phyloP scores from a whole-genome alignment of 805 yeast genomes.

The fission yeast (Schizosaccharomyces pombe) region DNA sequence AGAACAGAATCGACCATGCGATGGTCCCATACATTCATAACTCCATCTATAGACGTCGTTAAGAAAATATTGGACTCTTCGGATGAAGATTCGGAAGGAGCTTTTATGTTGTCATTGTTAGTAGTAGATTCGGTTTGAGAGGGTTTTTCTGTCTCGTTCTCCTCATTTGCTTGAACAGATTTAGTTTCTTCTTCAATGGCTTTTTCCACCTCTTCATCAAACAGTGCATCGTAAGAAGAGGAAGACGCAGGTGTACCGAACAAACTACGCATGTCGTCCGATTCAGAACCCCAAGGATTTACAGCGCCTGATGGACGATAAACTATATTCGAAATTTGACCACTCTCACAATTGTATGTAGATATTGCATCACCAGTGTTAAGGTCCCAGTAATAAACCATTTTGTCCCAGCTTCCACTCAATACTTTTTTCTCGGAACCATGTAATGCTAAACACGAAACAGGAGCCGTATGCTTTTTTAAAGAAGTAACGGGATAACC shows the following conservation, averaged over 20 bases:
- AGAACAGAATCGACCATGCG: conserved; percentile 26
- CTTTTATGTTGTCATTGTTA: background rate
- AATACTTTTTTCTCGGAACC: conserved; percentile 37
- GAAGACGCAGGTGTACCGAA: background rate
- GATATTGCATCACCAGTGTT: conserved; percentile 36
- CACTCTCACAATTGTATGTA: conserved; percentile 33
- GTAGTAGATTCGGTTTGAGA: background rate
- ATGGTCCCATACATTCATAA: conserved; percentile 59
- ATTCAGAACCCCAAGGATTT: conserved; percentile 4
- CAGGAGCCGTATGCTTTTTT: conserved; percentile 44
- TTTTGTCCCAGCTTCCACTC: conserved; percentile 81
- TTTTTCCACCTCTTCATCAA: conserved; percentile 33
- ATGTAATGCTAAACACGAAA: conserved; percentile 46
- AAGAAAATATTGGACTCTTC: conserved; percentile 25
- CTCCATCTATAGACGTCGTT: conserved; percentile 67
- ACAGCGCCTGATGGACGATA: conserved; percentile 20
- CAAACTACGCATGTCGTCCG: background rate
- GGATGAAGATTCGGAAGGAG: background rate
- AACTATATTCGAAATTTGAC: conserved; percentile 58
- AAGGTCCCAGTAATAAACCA: conserved; percentile 64
- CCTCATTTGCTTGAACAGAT: conserved; percentile 8
- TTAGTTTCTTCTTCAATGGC: conserved; percentile 12
- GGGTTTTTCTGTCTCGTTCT: background rate
- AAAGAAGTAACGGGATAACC: conserved; percentile 64
- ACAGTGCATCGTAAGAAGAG: conserved; percentile 24